Evolutionary conservation across 805 yeast species (phyloP), one percentile per base, ranked within the genome.

Genomic region (Candida ortonii): DNA sequence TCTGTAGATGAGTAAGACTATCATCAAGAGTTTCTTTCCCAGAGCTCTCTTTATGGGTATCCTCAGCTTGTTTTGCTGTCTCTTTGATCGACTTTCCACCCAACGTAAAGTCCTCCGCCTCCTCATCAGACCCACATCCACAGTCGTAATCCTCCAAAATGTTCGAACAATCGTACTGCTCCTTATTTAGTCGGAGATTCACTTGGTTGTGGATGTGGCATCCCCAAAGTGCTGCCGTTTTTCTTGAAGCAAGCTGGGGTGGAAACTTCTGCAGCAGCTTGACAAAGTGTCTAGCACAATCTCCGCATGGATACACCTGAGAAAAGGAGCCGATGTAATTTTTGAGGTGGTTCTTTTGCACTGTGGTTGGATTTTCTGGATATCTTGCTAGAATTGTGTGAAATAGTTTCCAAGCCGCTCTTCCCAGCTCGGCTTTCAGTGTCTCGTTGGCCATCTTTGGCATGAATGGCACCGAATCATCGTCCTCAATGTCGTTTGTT

Each of bases 221-320:
- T 1, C 98, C 98, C 98, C 98, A 93, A 45, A 85, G 64, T 0
- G 96, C 87, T 1, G 98, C 97, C 3, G 76, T 73, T 42, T 78
- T 77, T 38, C 96, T 70, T 15, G 83, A 71, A 6, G 76, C 67
- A 3, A 82, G 70, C 53, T 93, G 98, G 3, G 96, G 96, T 1
- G 98, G 97, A 52, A 67, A 80, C 49, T 81, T 70, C 37, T 65
- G 53, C 37, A 93, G 61, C 45, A 90, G 62, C 53, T 73, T 62
- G 44, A 74, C 82, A 59, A 93, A 93, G 59, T 93, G 97, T 45
- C 85, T 69, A 0, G 98, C 97, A 62, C 97, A 93, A 56, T 90
- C 97, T 3, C 95, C 95, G 62, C 97, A 90, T 0, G 98, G 98
- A 46, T 93, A 93, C 7, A 93, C 90, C 50, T 89, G 86, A 1